These are phyloP conservation scores for Pulveroboletus sp. DNA, from an alignment of 768 basidiomycete genomes.

Conservation along the genomic window DNA sequence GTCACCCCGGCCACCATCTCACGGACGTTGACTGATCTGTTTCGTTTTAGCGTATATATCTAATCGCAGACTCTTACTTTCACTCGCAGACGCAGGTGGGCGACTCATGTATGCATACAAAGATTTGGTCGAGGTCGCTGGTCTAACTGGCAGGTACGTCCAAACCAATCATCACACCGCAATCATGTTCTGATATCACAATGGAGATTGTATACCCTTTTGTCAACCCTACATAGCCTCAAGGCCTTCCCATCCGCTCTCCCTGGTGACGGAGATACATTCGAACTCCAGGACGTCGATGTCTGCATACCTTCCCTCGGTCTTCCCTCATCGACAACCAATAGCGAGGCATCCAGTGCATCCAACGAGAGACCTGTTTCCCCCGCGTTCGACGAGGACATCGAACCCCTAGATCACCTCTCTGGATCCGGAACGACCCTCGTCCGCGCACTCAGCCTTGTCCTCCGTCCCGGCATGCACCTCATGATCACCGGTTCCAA, in stretches of 20 bases:
- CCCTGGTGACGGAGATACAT: constrained; percentile 35
- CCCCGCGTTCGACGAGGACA: constrained; percentile 11
- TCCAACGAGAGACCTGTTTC: constrained; percentile 4
- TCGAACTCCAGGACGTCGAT: constrained; percentile 67
- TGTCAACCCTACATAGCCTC: constrained; percentile 82
- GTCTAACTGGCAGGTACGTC: constrained; percentile 63
- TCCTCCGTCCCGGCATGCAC: constrained; percentile 72
- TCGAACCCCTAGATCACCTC: constrained; percentile 12
- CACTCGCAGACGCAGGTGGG: constrained; percentile 95
- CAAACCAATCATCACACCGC: neutral
- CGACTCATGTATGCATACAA: constrained; percentile 97
- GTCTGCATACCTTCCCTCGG: constrained; percentile 54
- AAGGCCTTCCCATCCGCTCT: constrained; percentile 45
- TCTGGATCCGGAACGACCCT: constrained; percentile 40
- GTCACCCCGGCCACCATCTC: constrained; percentile 3
- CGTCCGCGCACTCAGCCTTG: constrained; percentile 66
- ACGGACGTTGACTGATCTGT: neutral
- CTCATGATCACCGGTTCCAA: constrained; percentile 93
- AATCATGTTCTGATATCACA: neutral
- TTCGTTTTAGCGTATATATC: constrained; percentile 74
- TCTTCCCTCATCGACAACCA: neutral
- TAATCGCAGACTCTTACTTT: constrained; percentile 84
- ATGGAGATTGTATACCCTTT: constrained; percentile 74
- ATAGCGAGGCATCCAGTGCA: neutral
- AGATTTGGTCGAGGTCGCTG: constrained; percentile 92